These are phyloP conservation scores for Clathrus columnatus DNA, from an alignment of 768 basidiomycete genomes.

Conservation along the genomic window DNA sequence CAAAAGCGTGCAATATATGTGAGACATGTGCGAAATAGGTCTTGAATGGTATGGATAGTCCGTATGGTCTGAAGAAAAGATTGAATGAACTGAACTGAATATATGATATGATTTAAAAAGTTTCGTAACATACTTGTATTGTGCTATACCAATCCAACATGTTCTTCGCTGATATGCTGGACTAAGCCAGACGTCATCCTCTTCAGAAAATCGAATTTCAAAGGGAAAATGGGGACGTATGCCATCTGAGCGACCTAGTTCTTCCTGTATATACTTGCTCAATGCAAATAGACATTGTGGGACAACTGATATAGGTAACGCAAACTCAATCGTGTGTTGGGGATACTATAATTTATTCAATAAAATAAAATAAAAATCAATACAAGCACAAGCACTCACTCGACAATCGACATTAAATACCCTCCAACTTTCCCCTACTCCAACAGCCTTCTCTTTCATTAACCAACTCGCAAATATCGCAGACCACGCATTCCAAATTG, in stretches of 20 bases:
- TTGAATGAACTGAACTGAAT: constrained; percentile 7
- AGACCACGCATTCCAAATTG: constrained; percentile 52
- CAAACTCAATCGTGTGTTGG: constrained; percentile 95
- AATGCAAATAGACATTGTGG: constrained; percentile 63
- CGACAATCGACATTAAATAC: constrained; percentile 93
- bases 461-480: constrained; percentile 65
- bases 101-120: constrained; percentile 2
- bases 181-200: constrained; percentile 91
- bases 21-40: constrained; percentile 72
- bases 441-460: constrained; percentile 40
- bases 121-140: constrained; percentile 68
- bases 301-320: constrained; percentile 66
- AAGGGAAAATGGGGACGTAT: constrained; percentile 86
- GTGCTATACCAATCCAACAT: constrained; percentile 96
- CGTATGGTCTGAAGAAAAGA: constrained; percentile 59
- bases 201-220: constrained; percentile 82
- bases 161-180: constrained; percentile 73
- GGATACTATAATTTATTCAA: constrained; percentile 48
- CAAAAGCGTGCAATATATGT: constrained; percentile 52
- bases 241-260: constrained; percentile 60
- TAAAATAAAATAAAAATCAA: constrained; percentile 12
- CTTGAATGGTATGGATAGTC: constrained; percentile 73
- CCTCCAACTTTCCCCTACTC: constrained; percentile 68
- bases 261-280: constrained; percentile 58
- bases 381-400: constrained; percentile 37